phyloP scores from a whole-genome alignment of 768 basidiomycete species.

The Trametes cubensis region DNA sequence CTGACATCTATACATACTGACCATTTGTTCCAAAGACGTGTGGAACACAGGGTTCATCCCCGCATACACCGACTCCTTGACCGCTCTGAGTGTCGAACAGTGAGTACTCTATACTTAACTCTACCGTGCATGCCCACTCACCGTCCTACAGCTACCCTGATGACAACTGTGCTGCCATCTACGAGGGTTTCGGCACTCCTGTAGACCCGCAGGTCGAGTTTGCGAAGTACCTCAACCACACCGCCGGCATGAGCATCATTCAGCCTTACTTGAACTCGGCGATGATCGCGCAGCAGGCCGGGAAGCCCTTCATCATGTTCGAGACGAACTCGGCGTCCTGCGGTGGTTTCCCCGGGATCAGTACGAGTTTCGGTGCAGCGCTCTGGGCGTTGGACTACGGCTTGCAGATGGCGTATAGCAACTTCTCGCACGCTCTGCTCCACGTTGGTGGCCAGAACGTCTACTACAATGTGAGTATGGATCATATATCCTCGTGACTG shows the following conservation, averaged over 20 bases:
- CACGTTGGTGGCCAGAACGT: constrained; percentile 52
- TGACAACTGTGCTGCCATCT: constrained; percentile 38
- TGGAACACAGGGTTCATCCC: constrained; percentile 37
- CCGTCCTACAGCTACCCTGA: constrained; percentile 38
- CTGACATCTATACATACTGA: background rate
- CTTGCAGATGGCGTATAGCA: constrained; percentile 50
- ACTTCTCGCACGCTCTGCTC: constrained; percentile 49
- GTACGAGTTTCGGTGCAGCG: constrained; percentile 51
- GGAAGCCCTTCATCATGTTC: constrained; percentile 52
- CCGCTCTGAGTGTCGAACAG: constrained; percentile 45
- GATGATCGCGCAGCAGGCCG: constrained; percentile 33
- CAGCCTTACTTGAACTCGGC: constrained; percentile 42
- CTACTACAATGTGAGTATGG: constrained; percentile 53
- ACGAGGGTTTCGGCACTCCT: constrained; percentile 29
- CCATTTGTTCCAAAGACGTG: constrained; percentile 23
- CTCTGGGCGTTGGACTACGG: constrained; percentile 56
- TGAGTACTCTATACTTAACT: constrained; percentile 31
- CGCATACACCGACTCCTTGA: constrained; percentile 37
- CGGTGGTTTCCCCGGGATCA: constrained; percentile 56
- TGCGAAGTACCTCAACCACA: constrained; percentile 48
- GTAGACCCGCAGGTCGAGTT: constrained; percentile 44
- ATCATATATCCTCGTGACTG: background rate
- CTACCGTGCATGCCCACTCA: background rate
- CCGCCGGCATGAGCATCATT: constrained; percentile 38
- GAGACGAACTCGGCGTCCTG: constrained; percentile 59